Conservation (phyloP, 2,329 filamentous ascomycete species). For the Aspergillus brunneoviolaceus region DNA sequence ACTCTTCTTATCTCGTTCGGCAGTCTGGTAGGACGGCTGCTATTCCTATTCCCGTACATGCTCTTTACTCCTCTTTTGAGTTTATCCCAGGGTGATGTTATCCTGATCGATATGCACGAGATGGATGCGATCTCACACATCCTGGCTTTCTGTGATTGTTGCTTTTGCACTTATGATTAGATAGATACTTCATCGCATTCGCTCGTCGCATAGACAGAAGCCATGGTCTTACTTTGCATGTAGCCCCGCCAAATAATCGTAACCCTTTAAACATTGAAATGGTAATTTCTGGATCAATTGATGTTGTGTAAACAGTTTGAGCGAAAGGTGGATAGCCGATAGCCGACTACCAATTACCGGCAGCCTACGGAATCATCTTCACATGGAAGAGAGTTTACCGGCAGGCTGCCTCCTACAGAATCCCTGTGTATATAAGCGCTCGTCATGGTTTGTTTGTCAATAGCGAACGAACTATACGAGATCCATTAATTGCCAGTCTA, state of each 20-base stretch:
- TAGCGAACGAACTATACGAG: background rate
- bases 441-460: background rate
- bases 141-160: background rate
- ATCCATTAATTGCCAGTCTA: background rate
- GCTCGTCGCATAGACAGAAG: background rate
- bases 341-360: too few relatives aligned
- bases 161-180: background rate
- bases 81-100: background rate
- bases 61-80: background rate
- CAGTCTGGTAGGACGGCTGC: background rate
- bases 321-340: too few relatives aligned
- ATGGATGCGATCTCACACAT: background rate
- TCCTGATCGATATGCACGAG: background rate
- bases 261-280: too few relatives aligned
- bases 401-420: too few relatives aligned
- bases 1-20: background rate
- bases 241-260: too few relatives aligned
- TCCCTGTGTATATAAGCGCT: too few relatives aligned
- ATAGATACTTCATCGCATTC: background rate
- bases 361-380: too few relatives aligned
- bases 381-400: too few relatives aligned
- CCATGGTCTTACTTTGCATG: background rate
- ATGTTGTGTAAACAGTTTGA: too few relatives aligned
- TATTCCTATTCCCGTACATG: background rate
- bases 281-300: too few relatives aligned